Percentiles rank a stretch among this genome's conserved stretches.
These are phyloP conservation scores for Aleurites moluccanus DNA, from an alignment of 441 rosid genomes.

Conservation along the genomic window DNA sequence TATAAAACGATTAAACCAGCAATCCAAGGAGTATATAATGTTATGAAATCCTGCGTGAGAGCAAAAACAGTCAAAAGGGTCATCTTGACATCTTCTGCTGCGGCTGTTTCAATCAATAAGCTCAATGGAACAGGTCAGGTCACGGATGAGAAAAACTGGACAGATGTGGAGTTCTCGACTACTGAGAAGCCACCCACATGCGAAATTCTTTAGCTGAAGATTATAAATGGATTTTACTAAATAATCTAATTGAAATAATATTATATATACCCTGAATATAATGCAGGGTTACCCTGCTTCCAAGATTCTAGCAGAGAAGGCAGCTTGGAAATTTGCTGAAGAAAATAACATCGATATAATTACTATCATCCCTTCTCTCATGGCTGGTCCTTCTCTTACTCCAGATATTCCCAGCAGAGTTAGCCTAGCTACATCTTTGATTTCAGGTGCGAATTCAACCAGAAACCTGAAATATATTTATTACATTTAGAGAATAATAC, in stretches of 20 bases:
- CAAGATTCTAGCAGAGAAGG: constrained; percentile 73
- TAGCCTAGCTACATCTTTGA: constrained; percentile 49
- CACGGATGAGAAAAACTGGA: constrained; percentile 68
- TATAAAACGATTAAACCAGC: constrained; percentile 85
- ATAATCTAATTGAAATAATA: too few species aligned
- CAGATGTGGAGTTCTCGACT: constrained; percentile 61
- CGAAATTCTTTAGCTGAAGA: constrained; percentile 38
- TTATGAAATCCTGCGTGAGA: constrained; percentile 61
- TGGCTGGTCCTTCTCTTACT: constrained; percentile 64
- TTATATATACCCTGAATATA: neutral
- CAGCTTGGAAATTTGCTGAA: constrained; percentile 63
- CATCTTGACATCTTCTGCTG: constrained; percentile 80
- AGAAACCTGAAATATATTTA: neutral
- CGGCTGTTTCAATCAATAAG: constrained; percentile 65
- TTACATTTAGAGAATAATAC: too few species aligned
- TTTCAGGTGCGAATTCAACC: constrained; percentile 47
- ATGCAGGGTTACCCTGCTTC: constrained; percentile 76
- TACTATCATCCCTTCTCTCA: constrained; percentile 66
- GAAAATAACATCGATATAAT: constrained; percentile 71
- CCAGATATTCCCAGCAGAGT: constrained; percentile 57
- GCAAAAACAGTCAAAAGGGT: constrained; percentile 73
- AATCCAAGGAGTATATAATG: constrained; percentile 72
- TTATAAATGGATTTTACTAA: too few species aligned
- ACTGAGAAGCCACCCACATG: constrained; percentile 73
- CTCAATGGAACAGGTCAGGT: constrained; percentile 58